Base-by-base conservation (phyloP, 2,329 filamentous ascomycete species). In the Nemania sp. region DNA sequence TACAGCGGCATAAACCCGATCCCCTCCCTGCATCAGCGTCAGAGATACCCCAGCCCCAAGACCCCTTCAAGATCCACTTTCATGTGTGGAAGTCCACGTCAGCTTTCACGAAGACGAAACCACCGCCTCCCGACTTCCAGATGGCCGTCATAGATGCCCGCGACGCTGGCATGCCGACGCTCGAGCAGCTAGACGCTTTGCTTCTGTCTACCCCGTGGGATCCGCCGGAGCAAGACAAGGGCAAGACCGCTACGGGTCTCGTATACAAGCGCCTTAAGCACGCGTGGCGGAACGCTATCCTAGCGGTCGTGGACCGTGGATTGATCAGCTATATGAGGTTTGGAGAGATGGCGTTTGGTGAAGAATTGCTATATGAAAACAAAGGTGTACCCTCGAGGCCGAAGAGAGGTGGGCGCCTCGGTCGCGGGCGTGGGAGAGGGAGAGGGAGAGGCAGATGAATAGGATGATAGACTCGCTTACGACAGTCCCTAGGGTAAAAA, bases 241-340 rank as follows among this genome's bases (percentile, higher is more conserved):
- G 67, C 64, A 76, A 68, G 68, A 72, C 11, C 72, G 73, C 6
- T 72, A 80, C 57, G 3, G 66, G 64, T 0, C 56, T 54, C 23
- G 72, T 92, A 60, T 94, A 95, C 67, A 82, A 86, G 65, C 84
- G 89, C 54, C 75, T 97, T 59, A 93, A 91, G 72, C 86, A 96
- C 65, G 94, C 91, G 1, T 86, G 88, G 69, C 82, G 90, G 60
- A 94, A 90, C 70, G 89, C 94, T 26, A 77, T 97, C 28, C 70
- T 99, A 20, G 94, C 92, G 0, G 82, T 97, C 2, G 91, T 97
- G 28, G 94, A 97, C 69, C 83, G 91, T 59, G 94, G 94, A 0
- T 80, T 97, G 19, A 88, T 92, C 40, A 97, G 93, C 70, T 97
- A 93, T 68, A 77, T 97, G 65, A 78, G 89, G 20, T 80, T 97